A percentile compares a stretch with the other conserved stretches of the same genome.
Conservation (phyloP, 306 rosid species). For the Delonix regia region DNA sequence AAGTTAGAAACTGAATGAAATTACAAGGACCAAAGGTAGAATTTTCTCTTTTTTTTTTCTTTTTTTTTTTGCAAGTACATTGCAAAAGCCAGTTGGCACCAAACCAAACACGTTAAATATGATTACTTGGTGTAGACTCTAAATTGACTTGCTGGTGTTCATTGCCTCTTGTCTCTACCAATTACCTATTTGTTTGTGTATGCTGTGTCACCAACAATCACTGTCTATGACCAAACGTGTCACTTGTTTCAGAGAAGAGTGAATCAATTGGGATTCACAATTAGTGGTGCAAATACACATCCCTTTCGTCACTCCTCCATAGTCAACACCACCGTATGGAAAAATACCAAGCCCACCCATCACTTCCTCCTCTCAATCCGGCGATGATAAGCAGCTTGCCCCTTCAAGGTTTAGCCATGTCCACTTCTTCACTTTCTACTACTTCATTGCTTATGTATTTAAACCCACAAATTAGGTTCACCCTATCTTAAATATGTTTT, state of each 20-base stretch:
- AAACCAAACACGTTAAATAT: not conserved
- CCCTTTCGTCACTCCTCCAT: slow-evolving; percentile 13
- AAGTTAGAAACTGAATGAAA: too few species aligned
- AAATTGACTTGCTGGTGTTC: slow-evolving; percentile 9
- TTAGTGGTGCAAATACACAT: not conserved
- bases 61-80: not conserved
- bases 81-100: slow-evolving; percentile 23
- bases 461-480: too few species aligned
- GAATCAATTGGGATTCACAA: not conserved
- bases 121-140: slow-evolving; percentile 15
- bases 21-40: too few species aligned
- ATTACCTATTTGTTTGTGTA: not conserved
- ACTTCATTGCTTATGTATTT: too few species aligned
- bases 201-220: not conserved
- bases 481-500: too few species aligned
- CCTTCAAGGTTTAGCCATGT: not conserved
- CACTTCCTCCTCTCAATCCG: slow-evolving; percentile 34
- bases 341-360: not conserved
- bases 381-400: slow-evolving; percentile 22
- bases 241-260: not conserved
- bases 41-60: too few species aligned
- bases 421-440: too few species aligned
- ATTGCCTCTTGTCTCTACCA: slow-evolving; percentile 8
- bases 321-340: slow-evolving; percentile 11
- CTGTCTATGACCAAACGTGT: slow-evolving; percentile 1